Evolutionary conservation across 352 stramenopile genomes (phyloP), one percentile per base, ranked within the genome.

Genomic region (Halophytophthora polymorphica): DNA sequence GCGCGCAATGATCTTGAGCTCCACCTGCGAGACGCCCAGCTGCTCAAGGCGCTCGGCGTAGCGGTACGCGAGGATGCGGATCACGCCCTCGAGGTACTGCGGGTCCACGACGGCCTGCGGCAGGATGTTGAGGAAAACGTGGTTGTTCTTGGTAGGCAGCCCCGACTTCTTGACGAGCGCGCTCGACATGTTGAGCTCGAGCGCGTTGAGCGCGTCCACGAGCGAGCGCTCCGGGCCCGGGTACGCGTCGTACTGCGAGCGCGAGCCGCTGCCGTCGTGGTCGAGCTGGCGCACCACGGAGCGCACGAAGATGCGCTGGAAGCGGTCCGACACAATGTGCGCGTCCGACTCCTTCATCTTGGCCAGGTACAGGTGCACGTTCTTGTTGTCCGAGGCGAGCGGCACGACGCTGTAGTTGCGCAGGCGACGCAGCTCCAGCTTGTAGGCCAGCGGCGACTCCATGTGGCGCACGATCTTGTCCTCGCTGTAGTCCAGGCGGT

Each of bases 51-150:
- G 86, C 48, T 97, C 85, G 18, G 85, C 86, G 61, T 95, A 95
- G 10, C 85, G 81, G 47, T 78, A 88, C 10, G 83, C 77, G 3
- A 97, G 63, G 57, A 96, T 94, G 46, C 82, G 76, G 50, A 99
- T 98, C 55, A 99, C 88, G 47, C 91, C 83, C 69, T 99, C 96
- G 7, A 99, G 86, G 64, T 97, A 95, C 43, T 97, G 88, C 45
- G 96, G 95, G 61, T 98, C 86, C 34, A 99, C 83, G 8, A 93
- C 90, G 2, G 97, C 87, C 46, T 96, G 87, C 10, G 93, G 90
- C 33, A 99, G 78, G 33, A 99, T 89, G 74, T 99, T 99, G 36
- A 99, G 81, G 67, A 99, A 99, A 21, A 99, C 86, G 79, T 99
- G 97, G 73, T 99, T 99, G 74, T 99, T 98, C 57, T 91, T 90